These are phyloP conservation scores for Afroboletus lepidellus DNA, from an alignment of 1,284 basidiomycete genomes.

Conservation along the genomic window DNA sequence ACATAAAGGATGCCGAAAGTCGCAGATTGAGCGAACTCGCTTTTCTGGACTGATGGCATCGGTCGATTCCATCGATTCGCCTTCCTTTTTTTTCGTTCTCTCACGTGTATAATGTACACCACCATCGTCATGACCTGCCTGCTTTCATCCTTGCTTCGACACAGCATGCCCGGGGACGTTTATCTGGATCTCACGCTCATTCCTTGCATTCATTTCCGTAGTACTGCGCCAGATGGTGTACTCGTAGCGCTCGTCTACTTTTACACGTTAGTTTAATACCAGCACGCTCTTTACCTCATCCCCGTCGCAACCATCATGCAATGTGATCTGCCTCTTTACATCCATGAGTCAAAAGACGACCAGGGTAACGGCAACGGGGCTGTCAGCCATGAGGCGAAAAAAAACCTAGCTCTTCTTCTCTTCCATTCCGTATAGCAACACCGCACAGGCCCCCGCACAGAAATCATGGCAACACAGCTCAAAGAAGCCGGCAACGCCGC, in stretches of 20 bases:
- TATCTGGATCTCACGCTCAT: slow-evolving; percentile 19
- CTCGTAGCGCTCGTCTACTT: slow-evolving; percentile 1
- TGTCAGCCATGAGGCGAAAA: background rate
- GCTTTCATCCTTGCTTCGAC: slow-evolving; percentile 9
- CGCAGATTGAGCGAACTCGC: slow-evolving; percentile 67
- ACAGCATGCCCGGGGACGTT: slow-evolving; percentile 3
- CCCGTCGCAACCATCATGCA: background rate
- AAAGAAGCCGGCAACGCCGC: slow-evolving; percentile 3
- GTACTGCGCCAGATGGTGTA: slow-evolving; percentile 6
- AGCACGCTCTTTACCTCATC: background rate
- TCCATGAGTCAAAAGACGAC: background rate
- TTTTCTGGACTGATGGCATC: slow-evolving; percentile 48
- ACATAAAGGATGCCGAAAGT: slow-evolving; percentile 64
- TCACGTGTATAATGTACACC: slow-evolving; percentile 9
- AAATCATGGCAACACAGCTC: slow-evolving; percentile 2
- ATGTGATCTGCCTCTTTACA: background rate
- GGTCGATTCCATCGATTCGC: background rate
- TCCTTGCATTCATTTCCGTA: slow-evolving; percentile 17
- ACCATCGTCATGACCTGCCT: slow-evolving; percentile 1
- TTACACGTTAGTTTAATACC: background rate
- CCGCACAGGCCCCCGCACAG: background rate
- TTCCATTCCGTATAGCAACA: background rate
- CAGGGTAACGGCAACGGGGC: background rate
- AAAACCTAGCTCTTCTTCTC: background rate
- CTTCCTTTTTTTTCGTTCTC: background rate